A percentile compares a stretch with the other conserved stretches of the same genome.
Evolutionary conservation across 2,329 filamentous ascomycete genomes (phyloP).

Genomic region (Fusarium ambrosium): DNA sequence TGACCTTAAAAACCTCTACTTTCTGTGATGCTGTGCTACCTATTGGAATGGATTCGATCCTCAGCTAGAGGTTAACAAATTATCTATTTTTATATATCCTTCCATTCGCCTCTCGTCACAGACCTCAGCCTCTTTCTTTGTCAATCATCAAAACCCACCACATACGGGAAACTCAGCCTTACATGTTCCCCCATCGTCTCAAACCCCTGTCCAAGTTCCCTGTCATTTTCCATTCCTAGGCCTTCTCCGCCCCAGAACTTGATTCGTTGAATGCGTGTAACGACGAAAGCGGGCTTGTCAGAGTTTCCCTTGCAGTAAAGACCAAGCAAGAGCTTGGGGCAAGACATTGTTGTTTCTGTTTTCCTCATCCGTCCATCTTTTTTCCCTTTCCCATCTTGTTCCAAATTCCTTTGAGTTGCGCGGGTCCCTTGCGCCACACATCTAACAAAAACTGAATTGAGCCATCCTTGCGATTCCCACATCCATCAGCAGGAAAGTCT

Average conservation of each 20-base stretch:
- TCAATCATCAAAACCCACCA: not conserved
- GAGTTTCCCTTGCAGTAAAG: not conserved
- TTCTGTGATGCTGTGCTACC: not conserved
- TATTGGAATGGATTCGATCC: not conserved
- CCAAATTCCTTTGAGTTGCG: not conserved
- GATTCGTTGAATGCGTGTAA: not conserved
- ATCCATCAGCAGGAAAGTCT: not conserved
- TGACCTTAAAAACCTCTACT: not conserved
- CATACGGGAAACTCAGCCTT: conserved; percentile 31
- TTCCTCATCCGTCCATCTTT: not conserved
- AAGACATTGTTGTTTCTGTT: not conserved
- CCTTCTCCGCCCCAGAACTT: not conserved
- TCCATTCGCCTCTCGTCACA: not conserved
- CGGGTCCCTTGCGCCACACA: conserved; percentile 20
- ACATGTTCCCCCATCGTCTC: conserved; percentile 11
- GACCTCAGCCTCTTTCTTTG: not conserved
- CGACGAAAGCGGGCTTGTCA: not conserved
- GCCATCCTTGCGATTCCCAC: conserved; percentile 11
- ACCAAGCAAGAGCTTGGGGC: not conserved
- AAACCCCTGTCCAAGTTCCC: conserved; percentile 19
- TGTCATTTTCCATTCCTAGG: conserved; percentile 7
- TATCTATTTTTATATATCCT: not conserved
- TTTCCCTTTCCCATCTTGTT: conserved; percentile 8
- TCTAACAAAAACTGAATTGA: not conserved
- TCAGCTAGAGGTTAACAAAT: not conserved